A percentile compares a stretch with the other conserved stretches of the same genome.
Evolutionary conservation across 495 filamentous ascomycete genomes (phyloP).

Genomic region (Cudoniella acicularis): DNA sequence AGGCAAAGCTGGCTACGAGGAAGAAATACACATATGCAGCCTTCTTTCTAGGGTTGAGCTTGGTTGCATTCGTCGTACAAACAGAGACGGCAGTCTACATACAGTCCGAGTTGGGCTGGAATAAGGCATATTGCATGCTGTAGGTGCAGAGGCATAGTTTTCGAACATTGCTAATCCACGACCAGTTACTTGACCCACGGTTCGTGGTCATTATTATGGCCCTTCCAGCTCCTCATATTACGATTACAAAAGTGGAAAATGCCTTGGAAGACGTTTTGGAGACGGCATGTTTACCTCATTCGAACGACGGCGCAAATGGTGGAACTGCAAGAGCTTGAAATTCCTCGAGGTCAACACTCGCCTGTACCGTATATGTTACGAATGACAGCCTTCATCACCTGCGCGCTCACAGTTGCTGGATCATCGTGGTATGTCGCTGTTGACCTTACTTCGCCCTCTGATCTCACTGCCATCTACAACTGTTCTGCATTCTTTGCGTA

Average conservation of each 20-base stretch:
- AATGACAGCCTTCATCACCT: slow-evolving; percentile 77
- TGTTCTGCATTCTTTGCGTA: slow-evolving; percentile 99
- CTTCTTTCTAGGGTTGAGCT: slow-evolving; percentile 73
- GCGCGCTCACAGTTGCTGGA: slow-evolving; percentile 84
- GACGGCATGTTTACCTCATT: slow-evolving; percentile 68
- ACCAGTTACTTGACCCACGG: slow-evolving; percentile 87
- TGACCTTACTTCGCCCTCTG: slow-evolving; percentile 83
- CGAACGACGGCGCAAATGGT: slow-evolving; percentile 86
- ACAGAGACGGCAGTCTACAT: slow-evolving; percentile 94
- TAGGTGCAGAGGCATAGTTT: slow-evolving; percentile 32
- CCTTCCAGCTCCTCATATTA: slow-evolving; percentile 74
- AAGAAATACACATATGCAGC: slow-evolving; percentile 83
- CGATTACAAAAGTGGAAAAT: slow-evolving; percentile 60
- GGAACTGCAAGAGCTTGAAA: slow-evolving; percentile 58
- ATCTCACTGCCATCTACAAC: slow-evolving; percentile 97
- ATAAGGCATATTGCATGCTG: slow-evolving; percentile 98
- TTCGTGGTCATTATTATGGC: slow-evolving; percentile 88
- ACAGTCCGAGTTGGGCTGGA: slow-evolving; percentile 82
- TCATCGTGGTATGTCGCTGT: slow-evolving; percentile 96
- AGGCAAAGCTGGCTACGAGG: slow-evolving; percentile 56
- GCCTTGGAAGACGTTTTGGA: slow-evolving; percentile 86
- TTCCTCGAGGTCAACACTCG: slow-evolving; percentile 46
- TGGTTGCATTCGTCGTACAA: slow-evolving; percentile 81
- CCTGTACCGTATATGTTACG: slow-evolving; percentile 71
- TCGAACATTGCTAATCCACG: slow-evolving; percentile 7